Evolutionary conservation across 2,329 filamentous ascomycete species (phyloP).

Genomic region (Pseudopithomyces maydicus): DNA sequence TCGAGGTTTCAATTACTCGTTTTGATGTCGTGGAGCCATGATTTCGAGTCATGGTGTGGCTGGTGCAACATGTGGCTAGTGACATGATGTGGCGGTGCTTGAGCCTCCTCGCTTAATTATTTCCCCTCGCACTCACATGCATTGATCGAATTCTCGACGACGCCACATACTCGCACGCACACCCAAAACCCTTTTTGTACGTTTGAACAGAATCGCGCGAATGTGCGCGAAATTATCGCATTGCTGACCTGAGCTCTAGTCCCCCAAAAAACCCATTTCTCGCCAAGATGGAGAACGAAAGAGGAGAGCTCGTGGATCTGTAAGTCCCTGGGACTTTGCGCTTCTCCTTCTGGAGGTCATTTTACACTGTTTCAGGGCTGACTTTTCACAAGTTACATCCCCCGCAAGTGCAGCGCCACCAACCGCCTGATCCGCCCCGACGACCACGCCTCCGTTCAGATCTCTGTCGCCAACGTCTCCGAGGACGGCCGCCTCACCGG

Average conservation of each 20-base stretch:
- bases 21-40: no score
- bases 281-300: conserved; percentile 6
- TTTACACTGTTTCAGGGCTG: not conserved
- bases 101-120: no score
- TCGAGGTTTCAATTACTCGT: no score
- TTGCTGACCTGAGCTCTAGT: not conserved
- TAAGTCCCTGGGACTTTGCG: not conserved
- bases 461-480: conserved; percentile 1
- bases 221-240: not conserved
- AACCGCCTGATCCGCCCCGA: conserved; percentile 1
- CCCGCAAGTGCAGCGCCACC: conserved; percentile 3
- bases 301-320: conserved; percentile 5
- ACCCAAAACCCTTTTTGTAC: not conserved
- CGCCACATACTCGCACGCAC: not conserved
- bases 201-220: not conserved
- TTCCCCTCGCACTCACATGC: no score
- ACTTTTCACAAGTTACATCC: not conserved
- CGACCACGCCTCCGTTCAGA: conserved; percentile 4
- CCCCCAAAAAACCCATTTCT: not conserved
- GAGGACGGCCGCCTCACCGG: not conserved
- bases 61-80: no score
- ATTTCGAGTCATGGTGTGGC: no score
- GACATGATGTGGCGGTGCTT: no score
- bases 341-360: not conserved
- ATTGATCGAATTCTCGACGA: not conserved